Evolutionary conservation across 305 asterid genomes (phyloP).

Genomic region (Fraxinus dipetala): DNA sequence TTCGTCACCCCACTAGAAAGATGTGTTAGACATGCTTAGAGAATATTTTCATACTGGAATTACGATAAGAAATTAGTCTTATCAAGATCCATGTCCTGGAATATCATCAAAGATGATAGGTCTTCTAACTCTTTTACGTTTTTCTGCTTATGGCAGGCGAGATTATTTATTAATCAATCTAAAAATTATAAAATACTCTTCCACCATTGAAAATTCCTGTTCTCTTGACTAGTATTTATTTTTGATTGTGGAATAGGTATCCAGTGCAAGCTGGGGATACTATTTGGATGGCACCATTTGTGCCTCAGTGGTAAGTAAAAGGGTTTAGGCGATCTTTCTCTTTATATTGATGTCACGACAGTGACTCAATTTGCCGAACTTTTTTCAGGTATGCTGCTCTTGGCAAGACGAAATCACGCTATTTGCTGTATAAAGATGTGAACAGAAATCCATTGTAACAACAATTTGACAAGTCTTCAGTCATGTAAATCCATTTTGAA

Average conservation of each 20-base stretch:
- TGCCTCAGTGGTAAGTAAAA: slow-evolving; percentile 82
- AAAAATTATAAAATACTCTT: not conserved
- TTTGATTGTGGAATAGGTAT: slow-evolving; percentile 51
- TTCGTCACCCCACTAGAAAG: not conserved
- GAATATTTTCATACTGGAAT: not conserved
- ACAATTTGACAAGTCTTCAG: not conserved
- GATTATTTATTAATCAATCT: not conserved
- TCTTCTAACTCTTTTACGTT: not conserved
- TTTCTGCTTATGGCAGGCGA: not conserved
- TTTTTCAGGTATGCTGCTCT: slow-evolving; percentile 89
- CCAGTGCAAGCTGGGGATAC: slow-evolving; percentile 91
- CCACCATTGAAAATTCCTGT: not conserved
- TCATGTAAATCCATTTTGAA: not conserved
- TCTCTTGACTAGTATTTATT: not conserved
- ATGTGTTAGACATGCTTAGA: not conserved
- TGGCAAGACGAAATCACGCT: slow-evolving; percentile 77
- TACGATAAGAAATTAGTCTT: not conserved
- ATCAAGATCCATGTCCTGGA: not conserved
- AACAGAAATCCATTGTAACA: slow-evolving; percentile 66
- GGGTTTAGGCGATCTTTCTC: not conserved
- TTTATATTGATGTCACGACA: not conserved
- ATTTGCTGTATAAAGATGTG: slow-evolving; percentile 86
- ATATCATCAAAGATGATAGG: not conserved
- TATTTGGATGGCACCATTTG: slow-evolving; percentile 99
- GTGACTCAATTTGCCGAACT: not conserved